Evolutionary conservation across 2,329 filamentous ascomycete species (phyloP).

Genomic region (Paecilomyces dactylethromorphus): DNA sequence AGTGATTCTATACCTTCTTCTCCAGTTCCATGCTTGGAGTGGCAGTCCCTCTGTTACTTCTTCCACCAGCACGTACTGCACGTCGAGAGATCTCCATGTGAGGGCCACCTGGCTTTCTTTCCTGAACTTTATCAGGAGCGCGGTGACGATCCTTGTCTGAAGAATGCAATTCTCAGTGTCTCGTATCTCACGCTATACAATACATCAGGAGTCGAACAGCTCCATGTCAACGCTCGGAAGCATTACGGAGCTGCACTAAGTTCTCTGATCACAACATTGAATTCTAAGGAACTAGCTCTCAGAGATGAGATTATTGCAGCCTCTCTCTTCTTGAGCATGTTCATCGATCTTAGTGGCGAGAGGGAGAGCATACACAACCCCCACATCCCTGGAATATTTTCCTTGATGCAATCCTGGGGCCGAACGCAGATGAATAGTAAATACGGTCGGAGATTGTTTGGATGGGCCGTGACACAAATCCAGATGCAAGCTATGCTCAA

Average conservation of each 20-base stretch:
- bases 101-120: not conserved
- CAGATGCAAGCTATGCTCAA: not conserved
- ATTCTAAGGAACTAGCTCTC: not conserved
- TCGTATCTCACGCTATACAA: not conserved
- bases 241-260: not conserved
- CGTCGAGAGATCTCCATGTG: not conserved
- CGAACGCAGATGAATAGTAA: not conserved
- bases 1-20: not conserved
- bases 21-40: not conserved
- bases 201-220: not conserved
- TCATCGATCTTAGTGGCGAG: not conserved
- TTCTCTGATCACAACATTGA: not conserved
- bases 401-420: not conserved
- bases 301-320: not conserved
- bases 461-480: constrained; percentile 1
- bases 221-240: not conserved
- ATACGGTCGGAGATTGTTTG: not conserved
- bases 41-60: not conserved
- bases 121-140: not conserved
- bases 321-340: not conserved
- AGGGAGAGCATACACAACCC: not conserved
- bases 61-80: not conserved
- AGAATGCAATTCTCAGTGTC: not conserved
- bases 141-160: not conserved
- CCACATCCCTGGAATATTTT: not conserved